Conservation (phyloP, 345 rosid genomes). For the Ricinus communis region DNA sequence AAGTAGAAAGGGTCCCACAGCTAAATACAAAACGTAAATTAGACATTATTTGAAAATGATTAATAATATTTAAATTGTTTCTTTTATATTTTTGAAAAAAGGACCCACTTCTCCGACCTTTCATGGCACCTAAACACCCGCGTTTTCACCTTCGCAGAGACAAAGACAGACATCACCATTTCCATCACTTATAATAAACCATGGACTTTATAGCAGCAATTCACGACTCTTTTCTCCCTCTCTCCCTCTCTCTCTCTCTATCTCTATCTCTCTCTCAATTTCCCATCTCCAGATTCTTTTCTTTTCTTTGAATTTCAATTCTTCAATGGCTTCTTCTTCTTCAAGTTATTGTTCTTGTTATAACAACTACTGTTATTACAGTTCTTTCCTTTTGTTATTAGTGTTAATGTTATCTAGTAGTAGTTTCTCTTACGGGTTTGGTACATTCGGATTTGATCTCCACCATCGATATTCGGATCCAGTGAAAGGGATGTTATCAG, state of each 20-base stretch:
- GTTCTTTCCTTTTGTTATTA: constrained; percentile 6
- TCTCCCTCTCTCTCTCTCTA: too few relatives aligned
- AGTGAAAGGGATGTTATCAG: constrained; percentile 53
- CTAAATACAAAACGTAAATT: background rate
- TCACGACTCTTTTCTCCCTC: too few relatives aligned
- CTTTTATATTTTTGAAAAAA: too few relatives aligned
- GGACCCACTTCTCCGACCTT: constrained; percentile 2
- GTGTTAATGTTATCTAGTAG: constrained; percentile 9
- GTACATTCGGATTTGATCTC: constrained; percentile 68
- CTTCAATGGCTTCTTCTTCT: constrained; percentile 5
- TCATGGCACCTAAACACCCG: background rate
- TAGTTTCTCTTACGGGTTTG: constrained; percentile 34
- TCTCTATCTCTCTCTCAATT: background rate
- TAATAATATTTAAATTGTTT: background rate
- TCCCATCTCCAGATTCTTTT: too few relatives aligned
- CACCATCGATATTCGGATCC: constrained; percentile 89
- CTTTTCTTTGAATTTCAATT: background rate
- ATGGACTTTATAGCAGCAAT: background rate
- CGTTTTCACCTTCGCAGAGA: background rate
- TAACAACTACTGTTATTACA: background rate
- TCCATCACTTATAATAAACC: background rate
- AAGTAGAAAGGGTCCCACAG: background rate
- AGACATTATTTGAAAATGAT: background rate
- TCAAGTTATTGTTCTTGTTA: background rate
- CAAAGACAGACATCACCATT: background rate